Evolutionary conservation across 129 eudicot genomes (phyloP).

Genomic region (Glebionis coronaria): DNA sequence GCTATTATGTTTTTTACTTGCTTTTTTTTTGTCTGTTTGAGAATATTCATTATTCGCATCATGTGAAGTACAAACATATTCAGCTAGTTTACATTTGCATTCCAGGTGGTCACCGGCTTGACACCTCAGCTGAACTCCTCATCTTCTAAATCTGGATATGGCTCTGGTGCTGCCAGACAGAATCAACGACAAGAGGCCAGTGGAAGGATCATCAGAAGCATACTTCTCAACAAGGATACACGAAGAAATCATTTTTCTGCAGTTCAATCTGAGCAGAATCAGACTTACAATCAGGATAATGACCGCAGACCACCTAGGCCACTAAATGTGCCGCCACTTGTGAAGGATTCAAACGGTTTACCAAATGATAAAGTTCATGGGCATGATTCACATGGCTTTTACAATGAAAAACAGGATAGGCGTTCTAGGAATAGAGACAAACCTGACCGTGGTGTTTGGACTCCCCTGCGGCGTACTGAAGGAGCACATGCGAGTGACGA

Average conservation of each 20-base stretch:
- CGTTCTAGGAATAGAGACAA: slow-evolving; percentile 81
- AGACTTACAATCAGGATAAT: slow-evolving; percentile 41
- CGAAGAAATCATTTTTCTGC: slow-evolving; percentile 39
- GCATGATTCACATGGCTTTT: slow-evolving; percentile 38
- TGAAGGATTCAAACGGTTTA: slow-evolving; percentile 43
- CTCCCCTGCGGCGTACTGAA: slow-evolving; percentile 85
- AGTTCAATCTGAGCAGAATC: slow-evolving; percentile 40
- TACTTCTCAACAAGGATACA: slow-evolving; percentile 67
- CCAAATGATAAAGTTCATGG: slow-evolving; percentile 37
- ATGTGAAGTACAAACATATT: not conserved
- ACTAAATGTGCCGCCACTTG: slow-evolving; percentile 32
- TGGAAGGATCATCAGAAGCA: slow-evolving; percentile 78
- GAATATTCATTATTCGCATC: no score
- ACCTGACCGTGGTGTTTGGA: slow-evolving; percentile 97
- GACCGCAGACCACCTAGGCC: slow-evolving; percentile 83
- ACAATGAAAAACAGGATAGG: slow-evolving; percentile 58
- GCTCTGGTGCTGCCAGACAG: slow-evolving; percentile 39
- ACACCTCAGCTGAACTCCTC: slow-evolving; percentile 34
- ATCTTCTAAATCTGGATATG: slow-evolving; percentile 35
- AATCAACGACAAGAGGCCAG: slow-evolving; percentile 64
- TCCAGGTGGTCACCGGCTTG: slow-evolving; percentile 30
- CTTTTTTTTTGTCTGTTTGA: not conserved
- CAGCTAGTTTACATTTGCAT: not conserved
- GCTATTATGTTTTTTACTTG: not conserved
- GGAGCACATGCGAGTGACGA: slow-evolving; percentile 39